A percentile compares a stretch with the other conserved stretches of the same genome.
phyloP scores from a whole-genome alignment of 2,329 filamentous ascomycete species.

The Arthroderma sp. region DNA sequence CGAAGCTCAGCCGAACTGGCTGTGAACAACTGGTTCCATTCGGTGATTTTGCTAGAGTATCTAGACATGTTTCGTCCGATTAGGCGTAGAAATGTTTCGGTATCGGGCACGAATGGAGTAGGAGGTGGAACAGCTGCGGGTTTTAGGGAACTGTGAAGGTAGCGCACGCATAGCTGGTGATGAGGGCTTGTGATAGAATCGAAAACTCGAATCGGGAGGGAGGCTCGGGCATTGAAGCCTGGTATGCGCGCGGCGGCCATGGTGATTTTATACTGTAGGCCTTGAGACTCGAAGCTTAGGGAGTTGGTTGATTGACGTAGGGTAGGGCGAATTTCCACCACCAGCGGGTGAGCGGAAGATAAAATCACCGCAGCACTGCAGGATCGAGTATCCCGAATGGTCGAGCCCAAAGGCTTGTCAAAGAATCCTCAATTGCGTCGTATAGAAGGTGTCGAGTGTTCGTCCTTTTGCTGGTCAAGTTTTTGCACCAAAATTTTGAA shows the following conservation, averaged over 20 bases:
- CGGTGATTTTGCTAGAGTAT: constrained; percentile 74
- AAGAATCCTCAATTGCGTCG: background rate
- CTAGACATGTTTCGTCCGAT: constrained; percentile 78
- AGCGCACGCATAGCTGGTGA: constrained; percentile 24
- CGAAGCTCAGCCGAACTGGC: constrained; percentile 65
- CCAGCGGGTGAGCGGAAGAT: background rate
- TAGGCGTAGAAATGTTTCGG: constrained; percentile 71
- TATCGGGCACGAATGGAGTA: constrained; percentile 76
- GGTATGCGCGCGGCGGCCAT: constrained; percentile 2
- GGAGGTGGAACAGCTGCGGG: constrained; percentile 50
- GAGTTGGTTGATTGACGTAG: background rate
- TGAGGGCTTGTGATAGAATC: constrained; percentile 19
- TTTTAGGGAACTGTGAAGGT: constrained; percentile 31
- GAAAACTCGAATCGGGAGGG: constrained; percentile 8
- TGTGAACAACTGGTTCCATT: constrained; percentile 83
- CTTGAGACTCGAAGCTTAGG: background rate
- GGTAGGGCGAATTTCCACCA: background rate
- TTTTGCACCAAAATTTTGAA: constrained; percentile 5
- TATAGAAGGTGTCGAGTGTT: background rate
- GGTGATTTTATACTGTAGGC: background rate
- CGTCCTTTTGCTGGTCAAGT: background rate
- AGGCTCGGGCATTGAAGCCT: constrained; percentile 3
- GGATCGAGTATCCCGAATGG: background rate
- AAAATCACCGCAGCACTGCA: background rate
- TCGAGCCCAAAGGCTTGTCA: background rate